phyloP scores from a whole-genome alignment of 371 early-diverging fungal genomes.

The Rhizopus microsporus region DNA sequence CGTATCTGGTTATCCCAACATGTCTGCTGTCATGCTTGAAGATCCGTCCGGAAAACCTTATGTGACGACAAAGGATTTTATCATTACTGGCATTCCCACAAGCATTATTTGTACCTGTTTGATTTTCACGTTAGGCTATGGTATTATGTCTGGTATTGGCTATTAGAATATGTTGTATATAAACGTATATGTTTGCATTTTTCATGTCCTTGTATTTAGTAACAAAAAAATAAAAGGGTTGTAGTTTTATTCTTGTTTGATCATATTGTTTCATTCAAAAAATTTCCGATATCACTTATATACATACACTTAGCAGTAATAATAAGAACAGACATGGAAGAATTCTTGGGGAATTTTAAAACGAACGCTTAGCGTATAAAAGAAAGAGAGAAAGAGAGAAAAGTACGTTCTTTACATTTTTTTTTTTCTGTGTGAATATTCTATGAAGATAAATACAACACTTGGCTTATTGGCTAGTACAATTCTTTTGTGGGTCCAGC shows the following conservation, averaged over 20 bases:
- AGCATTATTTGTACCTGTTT: constrained; percentile 69
- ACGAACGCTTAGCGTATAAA: neutral
- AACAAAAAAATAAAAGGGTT: no score
- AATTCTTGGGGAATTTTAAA: constrained; percentile 2
- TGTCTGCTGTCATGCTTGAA: constrained; percentile 94
- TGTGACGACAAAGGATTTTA: constrained; percentile 80
- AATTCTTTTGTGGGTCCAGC: constrained; percentile 1
- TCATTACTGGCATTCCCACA: constrained; percentile 79
- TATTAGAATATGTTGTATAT: constrained; percentile 23
- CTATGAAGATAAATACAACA: neutral
- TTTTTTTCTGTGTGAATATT: neutral
- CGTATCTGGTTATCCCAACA: constrained; percentile 94
- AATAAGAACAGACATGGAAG: neutral
- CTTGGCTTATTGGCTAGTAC: constrained; percentile 13
- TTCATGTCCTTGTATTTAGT: neutral
- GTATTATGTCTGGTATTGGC: constrained; percentile 60
- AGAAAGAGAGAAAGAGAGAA: neutral
- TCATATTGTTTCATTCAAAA: no score
- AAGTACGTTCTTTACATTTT: no score
- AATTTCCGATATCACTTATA: no score
- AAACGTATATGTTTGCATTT: neutral
- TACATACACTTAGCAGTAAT: neutral
- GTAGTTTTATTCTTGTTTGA: no score
- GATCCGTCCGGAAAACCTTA: constrained; percentile 87
- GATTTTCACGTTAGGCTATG: constrained; percentile 78